A percentile compares a stretch with the other conserved stretches of the same genome.
These are phyloP conservation scores for Saprolegnia diclina DNA, from an alignment of 352 stramenopile genomes.

Conservation along the genomic window DNA sequence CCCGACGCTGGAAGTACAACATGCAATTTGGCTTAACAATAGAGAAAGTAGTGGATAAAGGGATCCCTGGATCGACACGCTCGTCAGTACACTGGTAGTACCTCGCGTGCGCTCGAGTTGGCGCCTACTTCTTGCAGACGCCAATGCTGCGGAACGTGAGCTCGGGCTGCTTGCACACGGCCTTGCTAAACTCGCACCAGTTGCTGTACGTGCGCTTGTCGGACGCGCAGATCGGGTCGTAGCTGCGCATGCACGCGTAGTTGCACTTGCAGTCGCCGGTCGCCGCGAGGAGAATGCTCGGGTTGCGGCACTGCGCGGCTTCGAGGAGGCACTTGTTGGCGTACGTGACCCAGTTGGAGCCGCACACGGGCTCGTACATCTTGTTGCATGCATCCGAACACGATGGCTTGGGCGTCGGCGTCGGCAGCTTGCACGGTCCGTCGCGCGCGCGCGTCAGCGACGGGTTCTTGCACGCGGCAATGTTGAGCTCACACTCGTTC, in stretches of 20 bases:
- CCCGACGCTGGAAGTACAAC: too few relatives aligned
- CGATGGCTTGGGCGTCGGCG: constrained; percentile 15
- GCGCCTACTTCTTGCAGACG: not conserved
- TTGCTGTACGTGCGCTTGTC: constrained; percentile 5
- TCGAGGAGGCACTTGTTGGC: constrained; percentile 44
- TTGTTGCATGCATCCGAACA: constrained; percentile 32
- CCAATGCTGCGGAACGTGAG: constrained; percentile 9
- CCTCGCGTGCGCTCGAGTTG: not conserved
- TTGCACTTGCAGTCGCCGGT: constrained; percentile 36
- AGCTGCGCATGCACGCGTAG: not conserved
- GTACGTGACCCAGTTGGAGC: constrained; percentile 38
- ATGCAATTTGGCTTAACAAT: too few relatives aligned
- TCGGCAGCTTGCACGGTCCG: constrained; percentile 11
- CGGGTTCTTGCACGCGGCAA: constrained; percentile 35
- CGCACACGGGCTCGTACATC: constrained; percentile 46
- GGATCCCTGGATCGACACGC: too few relatives aligned
- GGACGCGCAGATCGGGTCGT: constrained; percentile 8
- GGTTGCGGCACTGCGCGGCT: constrained; percentile 33
- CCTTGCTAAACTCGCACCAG: not conserved
- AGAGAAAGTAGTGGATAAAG: too few relatives aligned
- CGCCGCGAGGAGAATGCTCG: constrained; percentile 37
- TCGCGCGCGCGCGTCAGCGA: constrained; percentile 28
- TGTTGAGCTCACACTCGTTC: constrained; percentile 33
- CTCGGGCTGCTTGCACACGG: constrained; percentile 3
- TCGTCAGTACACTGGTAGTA: too few relatives aligned